Evolutionary conservation across 352 stramenopile genomes (phyloP), one percentile per base, ranked within the genome.

Genomic region (Pythium aristosporum): DNA sequence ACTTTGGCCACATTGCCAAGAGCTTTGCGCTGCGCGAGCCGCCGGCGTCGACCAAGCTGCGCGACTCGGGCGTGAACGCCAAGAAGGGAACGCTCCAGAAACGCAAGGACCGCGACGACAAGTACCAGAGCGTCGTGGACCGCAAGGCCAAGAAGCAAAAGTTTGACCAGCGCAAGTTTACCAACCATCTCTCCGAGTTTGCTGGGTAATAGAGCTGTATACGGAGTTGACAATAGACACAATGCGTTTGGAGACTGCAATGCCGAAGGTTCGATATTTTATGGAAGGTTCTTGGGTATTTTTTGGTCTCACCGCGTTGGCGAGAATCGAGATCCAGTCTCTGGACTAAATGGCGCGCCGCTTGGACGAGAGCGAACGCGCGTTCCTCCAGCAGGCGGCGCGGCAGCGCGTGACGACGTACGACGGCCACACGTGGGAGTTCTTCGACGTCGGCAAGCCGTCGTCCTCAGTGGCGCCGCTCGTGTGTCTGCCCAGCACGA

Each of bases 1-100:
- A 98, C 68, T 93, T 98, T 42, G 94, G 94, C 37, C 95, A 98
- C 67, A 88, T 98, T 53, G 91, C 94, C 42, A 96, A 97, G 67
- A 96, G 88, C 67, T 98, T 98, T 71, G 92, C 82, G 30, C 71
- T 97, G 54, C 87, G 87, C 6, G 87, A 96, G 32, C 84, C 85
- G 23, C 86, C 87, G 13, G 87, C 87, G 47, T 95, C 87, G 12
- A 76, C 71, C 36, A 93, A 95, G 59, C 65, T 95, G 65, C 85
- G 85, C 57, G 79, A 91, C 53, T 84, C 82, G 36, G 84, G 83
- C 64, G 72, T 75, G 47, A 89, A 89, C 36, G 79, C 84, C 49
- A 92, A 92, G 69, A 84, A 82, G 46, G 83, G 87, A 49, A 91
- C 87, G 58, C 73, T 95, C 13, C 80, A 91, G 42, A 95, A 95